phyloP scores from a whole-genome alignment of 1,139 yeast species.

The Arxiozyma slooffiae region DNA sequence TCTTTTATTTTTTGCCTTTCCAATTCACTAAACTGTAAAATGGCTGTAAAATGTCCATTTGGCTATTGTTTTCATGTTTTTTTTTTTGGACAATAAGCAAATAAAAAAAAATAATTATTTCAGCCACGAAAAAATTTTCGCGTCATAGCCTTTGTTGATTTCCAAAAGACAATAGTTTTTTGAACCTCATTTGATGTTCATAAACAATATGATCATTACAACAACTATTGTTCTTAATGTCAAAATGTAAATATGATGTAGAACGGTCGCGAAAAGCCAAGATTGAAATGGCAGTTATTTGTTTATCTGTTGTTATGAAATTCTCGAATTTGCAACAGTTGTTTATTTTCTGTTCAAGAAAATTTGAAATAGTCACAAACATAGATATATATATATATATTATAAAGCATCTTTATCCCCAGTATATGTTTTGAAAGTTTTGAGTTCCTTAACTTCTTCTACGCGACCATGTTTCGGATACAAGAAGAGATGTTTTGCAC shows the following conservation, averaged over 20 bases:
- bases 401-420: too few species aligned
- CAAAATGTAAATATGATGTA: not conserved
- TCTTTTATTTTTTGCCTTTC: not conserved
- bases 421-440: too few species aligned
- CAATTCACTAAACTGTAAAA: not conserved
- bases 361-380: too few species aligned
- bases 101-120: not conserved
- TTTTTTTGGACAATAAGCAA: not conserved
- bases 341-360: not conserved
- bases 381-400: too few species aligned
- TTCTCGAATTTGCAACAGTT: too few species aligned
- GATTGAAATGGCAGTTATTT: not conserved
- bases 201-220: not conserved
- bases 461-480: not conserved
- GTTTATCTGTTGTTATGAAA: too few species aligned
- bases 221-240: too few species aligned
- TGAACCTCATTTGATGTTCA: not conserved
- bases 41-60: not conserved
- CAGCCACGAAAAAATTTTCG: slow-evolving; percentile 1
- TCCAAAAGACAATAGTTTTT: not conserved
- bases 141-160: not conserved
- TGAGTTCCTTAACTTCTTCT: not conserved
- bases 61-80: not conserved
- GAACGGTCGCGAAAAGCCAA: not conserved
- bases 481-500: too few species aligned